Conservation (phyloP, 1,284 basidiomycete species). For the Malassezia vespertilionis region DNA sequence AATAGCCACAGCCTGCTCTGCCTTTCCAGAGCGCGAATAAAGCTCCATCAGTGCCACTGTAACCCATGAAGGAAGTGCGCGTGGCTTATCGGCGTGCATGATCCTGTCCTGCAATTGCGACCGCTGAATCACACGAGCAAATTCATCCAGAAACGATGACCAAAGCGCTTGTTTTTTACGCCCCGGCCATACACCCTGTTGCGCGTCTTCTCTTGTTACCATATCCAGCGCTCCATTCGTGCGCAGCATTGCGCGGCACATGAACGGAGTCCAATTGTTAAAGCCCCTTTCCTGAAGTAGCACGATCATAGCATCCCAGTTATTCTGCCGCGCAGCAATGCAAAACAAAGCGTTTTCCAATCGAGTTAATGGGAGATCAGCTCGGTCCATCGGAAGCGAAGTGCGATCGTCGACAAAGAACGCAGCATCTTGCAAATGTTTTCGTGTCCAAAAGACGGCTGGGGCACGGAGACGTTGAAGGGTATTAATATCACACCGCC, state of each 20-base stretch:
- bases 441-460: background rate
- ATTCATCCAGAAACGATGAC: conserved; percentile 6
- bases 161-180: conserved; percentile 1
- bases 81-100: background rate
- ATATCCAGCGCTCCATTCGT: conserved; percentile 5
- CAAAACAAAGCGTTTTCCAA: conserved; percentile 11
- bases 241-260: conserved; percentile 13
- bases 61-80: conserved; percentile 6
- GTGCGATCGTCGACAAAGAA: background rate
- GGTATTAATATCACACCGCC: conserved; percentile 5
- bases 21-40: conserved; percentile 2
- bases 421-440: background rate
- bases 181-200: background rate
- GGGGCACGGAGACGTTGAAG: conserved; percentile 2
- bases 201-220: background rate
- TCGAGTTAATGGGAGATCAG: background rate
- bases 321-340: conserved; percentile 7
- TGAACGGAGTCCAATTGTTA: conserved; percentile 7
- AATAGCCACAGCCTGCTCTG: background rate
- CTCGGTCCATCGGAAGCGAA: background rate
- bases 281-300: background rate
- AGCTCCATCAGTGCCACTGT: conserved; percentile 3
- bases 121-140: background rate
- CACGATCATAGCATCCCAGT: conserved; percentile 8
- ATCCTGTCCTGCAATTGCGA: background rate